Conservation (phyloP, 164 flowering plant species). For the Umbilicus rupestris region DNA sequence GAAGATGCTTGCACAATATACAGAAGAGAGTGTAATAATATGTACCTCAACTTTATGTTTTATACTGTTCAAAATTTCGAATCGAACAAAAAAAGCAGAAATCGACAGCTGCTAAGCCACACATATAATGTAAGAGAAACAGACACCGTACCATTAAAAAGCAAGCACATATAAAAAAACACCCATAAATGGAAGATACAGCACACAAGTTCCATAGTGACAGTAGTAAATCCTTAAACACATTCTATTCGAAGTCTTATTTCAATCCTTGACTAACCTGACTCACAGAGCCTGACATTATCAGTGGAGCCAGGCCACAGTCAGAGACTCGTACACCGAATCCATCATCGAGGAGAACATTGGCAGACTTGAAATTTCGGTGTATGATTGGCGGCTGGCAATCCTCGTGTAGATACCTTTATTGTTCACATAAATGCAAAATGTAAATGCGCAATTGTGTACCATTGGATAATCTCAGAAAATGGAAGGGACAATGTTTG, state of each 20-base stretch:
- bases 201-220: too few relatives aligned
- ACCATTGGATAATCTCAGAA: not conserved
- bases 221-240: too few relatives aligned
- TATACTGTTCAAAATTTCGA: too few relatives aligned
- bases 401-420: slow-evolving; percentile 84
- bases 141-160: too few relatives aligned
- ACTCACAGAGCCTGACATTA: slow-evolving; percentile 59
- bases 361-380: slow-evolving; percentile 74
- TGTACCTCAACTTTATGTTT: too few relatives aligned
- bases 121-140: too few relatives aligned
- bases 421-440: slow-evolving; percentile 7
- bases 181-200: too few relatives aligned
- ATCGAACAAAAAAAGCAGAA: too few relatives aligned
- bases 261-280: slow-evolving; percentile 43
- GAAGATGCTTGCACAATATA: not conserved
- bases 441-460: not conserved
- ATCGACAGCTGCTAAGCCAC: too few relatives aligned
- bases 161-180: too few relatives aligned
- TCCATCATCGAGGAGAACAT: slow-evolving; percentile 85
- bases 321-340: slow-evolving; percentile 65
- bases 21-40: too few relatives aligned
- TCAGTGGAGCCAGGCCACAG: slow-evolving; percentile 78
- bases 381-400: slow-evolving; percentile 82
- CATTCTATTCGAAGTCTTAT: not conserved
- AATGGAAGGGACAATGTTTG: not conserved